A percentile compares a stretch with the other conserved stretches of the same genome.
Conservation (phyloP, 2,329 filamentous ascomycete genomes). For the Penicillium sp. region DNA sequence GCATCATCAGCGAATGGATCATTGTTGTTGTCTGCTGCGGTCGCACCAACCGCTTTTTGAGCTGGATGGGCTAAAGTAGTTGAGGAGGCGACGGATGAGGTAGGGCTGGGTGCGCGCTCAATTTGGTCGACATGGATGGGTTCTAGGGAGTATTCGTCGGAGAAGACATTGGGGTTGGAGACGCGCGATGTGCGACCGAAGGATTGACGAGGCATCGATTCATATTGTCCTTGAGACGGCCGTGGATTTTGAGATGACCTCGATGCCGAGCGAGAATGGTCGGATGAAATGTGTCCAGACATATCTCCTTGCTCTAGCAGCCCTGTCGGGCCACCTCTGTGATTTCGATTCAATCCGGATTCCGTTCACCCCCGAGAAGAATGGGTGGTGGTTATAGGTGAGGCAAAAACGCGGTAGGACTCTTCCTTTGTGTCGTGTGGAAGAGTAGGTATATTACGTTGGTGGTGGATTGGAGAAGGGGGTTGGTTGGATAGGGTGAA, state of each 20-base stretch:
- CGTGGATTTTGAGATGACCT: slow-evolving; percentile 31
- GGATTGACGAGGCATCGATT: slow-evolving; percentile 32
- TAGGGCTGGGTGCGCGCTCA: slow-evolving; percentile 31
- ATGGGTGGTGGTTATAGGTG: slow-evolving; percentile 15
- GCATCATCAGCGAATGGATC: slow-evolving; percentile 40
- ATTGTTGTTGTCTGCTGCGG: slow-evolving; percentile 27
- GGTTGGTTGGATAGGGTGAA: background rate
- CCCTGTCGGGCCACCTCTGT: slow-evolving; percentile 38
- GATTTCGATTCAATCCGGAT: slow-evolving; percentile 31
- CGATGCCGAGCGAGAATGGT: slow-evolving; percentile 36
- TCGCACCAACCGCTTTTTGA: slow-evolving; percentile 24
- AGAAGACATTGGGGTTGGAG: slow-evolving; percentile 48
- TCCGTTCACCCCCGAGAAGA: slow-evolving; percentile 17
- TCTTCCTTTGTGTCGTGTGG: background rate
- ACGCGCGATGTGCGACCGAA: slow-evolving; percentile 32
- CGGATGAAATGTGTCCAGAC: slow-evolving; percentile 40
- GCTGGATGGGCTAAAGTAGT: slow-evolving; percentile 29
- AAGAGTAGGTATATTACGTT: background rate
- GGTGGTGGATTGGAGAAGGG: background rate
- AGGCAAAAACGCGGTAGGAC: slow-evolving; percentile 2
- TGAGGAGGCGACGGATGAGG: slow-evolving; percentile 37
- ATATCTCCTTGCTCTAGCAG: slow-evolving; percentile 37
- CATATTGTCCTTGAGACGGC: slow-evolving; percentile 23
- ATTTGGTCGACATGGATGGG: slow-evolving; percentile 37
- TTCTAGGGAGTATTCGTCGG: slow-evolving; percentile 50